Evolutionary conservation across 306 rosid species (phyloP), one percentile per base, ranked within the genome.

Genomic region (Vachellia pachyceras): DNA sequence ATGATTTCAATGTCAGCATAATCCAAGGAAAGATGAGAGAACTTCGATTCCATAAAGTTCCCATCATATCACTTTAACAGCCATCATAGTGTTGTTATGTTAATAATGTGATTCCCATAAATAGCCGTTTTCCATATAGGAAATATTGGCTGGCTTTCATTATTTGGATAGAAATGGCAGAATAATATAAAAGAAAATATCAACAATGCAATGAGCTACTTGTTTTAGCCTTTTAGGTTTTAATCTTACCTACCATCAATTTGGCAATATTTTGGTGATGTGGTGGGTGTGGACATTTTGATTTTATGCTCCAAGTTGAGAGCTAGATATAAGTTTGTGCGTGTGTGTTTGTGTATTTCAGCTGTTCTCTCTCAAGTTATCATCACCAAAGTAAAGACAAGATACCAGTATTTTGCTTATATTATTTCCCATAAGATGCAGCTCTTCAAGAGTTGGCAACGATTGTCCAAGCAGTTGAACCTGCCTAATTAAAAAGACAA

Each of bases 351-450:
- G 25, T 54, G 11, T 54, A 7, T 54, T 6, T 4, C 25, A 33
- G 45, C 69, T 64, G 47, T 29, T 55, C 22, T 46, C 23, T 45
- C 52, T 15, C 25, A 78, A 61, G 69, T 81, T 57, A 49, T 33
- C 47, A 44, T 44, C 47, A 44, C 25, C 73, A 49, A 85, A 77
- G 39, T 20, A 66, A 75, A 76, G 52, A 58, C n/a, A 85, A 73
- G 57, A 42, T 85, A 93, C 99, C 92, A 76, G 67, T 77, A 93
- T 83, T 79, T 79, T 78, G 85, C 97, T 91, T 76, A 93, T 90
- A 55, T 80, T 82, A 86, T 93, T 95, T 64, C 93, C 93, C 94
- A 93, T 85, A 37, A 93, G 90, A 87, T 95, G 98, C 71, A 93
- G 93, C 85, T 95, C 99, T 87, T 93, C 98, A 45, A 95, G 82